Base-by-base conservation (phyloP, 225 moss, liverwort and hornwort genomes). In the Sphagnum tenellum region DNA sequence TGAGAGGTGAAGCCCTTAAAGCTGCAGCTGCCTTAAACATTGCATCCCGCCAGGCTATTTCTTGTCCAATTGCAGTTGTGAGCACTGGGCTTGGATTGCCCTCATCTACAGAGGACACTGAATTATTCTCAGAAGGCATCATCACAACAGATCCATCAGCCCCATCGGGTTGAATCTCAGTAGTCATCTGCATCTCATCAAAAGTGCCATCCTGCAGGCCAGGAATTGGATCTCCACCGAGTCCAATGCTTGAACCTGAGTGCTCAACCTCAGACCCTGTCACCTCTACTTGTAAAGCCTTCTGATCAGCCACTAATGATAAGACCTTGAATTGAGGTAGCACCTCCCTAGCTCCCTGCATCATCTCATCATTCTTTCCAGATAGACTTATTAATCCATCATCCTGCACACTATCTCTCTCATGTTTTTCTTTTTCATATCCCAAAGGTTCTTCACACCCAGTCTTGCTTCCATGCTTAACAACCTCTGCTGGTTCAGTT, bases 21-120 rank as follows among this genome's bases (percentile, higher is more conserved):
- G 74, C 64, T 7, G 60, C 69, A 9, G 78, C 72, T 64, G 78
- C 75, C 73, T 70, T 82, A n/a, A 70, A 62, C 58, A 78, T 67
- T 48, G 78, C 82, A 6, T 78, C 72, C 64, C 75, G 72, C 82
- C 82, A 82, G 13, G 82, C 72, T 66, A 75, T 51, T 67, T 82
- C 81, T 67, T 63, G 55, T 47, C 78, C 82, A 58, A 75, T 53
- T 54, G 72, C 61, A 64, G 59, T 75, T 55, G 67, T 82, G 56
- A 55, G 59, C 60, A 72, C 62, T 63, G 78, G 67, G 59, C 78
- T 73, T 55, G 75, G 59, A 55, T n/a, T 57, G 47, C 8, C 54
- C 46, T 51, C 61, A 52, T 45, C 69, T 47, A 45, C 10, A 9
- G 12, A 51, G 11, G 47, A 29, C 29, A 11, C 46, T 65, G 64